Conservation (phyloP, 805 yeast species). For the Starmerella tilneyi region DNA sequence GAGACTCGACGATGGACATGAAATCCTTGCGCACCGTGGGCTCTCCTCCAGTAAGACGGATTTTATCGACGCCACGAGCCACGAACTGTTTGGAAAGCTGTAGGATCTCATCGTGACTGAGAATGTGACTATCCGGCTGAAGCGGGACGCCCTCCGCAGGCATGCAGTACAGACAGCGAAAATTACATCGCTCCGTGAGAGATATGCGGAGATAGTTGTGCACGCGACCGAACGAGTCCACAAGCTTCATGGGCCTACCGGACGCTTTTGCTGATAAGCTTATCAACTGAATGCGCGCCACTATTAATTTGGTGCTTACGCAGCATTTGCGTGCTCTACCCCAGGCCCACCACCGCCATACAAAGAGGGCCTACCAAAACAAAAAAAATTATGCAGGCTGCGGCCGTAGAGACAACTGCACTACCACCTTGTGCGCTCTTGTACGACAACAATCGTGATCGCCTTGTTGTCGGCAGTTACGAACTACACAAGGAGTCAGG, state of each 20-base stretch:
- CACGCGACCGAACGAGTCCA: slow-evolving; percentile 37
- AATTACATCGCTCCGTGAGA: slow-evolving; percentile 43
- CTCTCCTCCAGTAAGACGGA: slow-evolving; percentile 48
- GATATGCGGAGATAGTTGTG: slow-evolving; percentile 45
- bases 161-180: slow-evolving; percentile 43
- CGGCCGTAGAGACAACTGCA: slow-evolving; percentile 34
- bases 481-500: slow-evolving; percentile 52
- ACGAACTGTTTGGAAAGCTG: slow-evolving; percentile 39
- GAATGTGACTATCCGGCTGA: slow-evolving; percentile 35
- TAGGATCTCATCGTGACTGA: slow-evolving; percentile 39
- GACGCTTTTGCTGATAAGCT: background rate
- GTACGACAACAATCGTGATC: slow-evolving; percentile 39
- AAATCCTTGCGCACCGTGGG: slow-evolving; percentile 46
- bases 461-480: slow-evolving; percentile 67
- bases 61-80: slow-evolving; percentile 41
- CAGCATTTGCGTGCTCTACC: no score
- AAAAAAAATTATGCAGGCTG: background rate
- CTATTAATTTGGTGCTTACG: no score
- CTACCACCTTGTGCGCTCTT: slow-evolving; percentile 80
- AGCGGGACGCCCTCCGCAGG: slow-evolving; percentile 48
- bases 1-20: slow-evolving; percentile 35
- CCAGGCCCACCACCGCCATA: no score
- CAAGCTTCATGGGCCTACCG: slow-evolving; percentile 1
- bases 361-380: background rate
- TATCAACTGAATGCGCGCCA: no score